phyloP scores from a whole-genome alignment of 2,329 filamentous ascomycete species.

The Curvularia sp. region DNA sequence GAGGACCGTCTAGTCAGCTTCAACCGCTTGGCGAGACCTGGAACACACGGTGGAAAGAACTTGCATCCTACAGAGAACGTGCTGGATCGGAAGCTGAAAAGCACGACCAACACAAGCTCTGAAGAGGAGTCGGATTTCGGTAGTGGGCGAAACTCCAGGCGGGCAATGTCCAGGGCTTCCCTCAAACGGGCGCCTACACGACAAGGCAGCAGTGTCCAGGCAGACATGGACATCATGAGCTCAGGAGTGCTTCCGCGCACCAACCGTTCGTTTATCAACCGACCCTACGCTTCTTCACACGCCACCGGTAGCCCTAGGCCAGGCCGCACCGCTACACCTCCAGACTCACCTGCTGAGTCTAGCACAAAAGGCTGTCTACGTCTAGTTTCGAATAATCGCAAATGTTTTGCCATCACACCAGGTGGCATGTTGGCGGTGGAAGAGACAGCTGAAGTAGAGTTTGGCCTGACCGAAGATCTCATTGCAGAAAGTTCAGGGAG shows the following conservation, averaged over 20 bases:
- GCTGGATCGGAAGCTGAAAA: slow-evolving; percentile 64
- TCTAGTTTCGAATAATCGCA: slow-evolving; percentile 61
- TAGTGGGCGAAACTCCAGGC: slow-evolving; percentile 49
- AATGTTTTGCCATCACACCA: slow-evolving; percentile 67
- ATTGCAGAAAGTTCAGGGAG: slow-evolving; percentile 91
- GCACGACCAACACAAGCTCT: slow-evolving; percentile 43
- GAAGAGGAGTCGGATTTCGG: slow-evolving; percentile 51
- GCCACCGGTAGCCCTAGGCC: slow-evolving; percentile 47
- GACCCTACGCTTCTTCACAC: slow-evolving; percentile 49
- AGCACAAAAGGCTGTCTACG: slow-evolving; percentile 53
- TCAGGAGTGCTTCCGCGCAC: slow-evolving; percentile 41
- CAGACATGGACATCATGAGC: slow-evolving; percentile 45
- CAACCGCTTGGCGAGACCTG: slow-evolving; percentile 68
- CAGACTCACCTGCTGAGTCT: slow-evolving; percentile 48
- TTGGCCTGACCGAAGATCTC: slow-evolving; percentile 86
- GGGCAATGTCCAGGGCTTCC: slow-evolving; percentile 52
- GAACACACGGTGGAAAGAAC: slow-evolving; percentile 77
- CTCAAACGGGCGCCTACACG: slow-evolving; percentile 49
- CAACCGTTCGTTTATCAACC: slow-evolving; percentile 43
- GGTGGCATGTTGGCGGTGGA: slow-evolving; percentile 92
- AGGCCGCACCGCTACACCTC: slow-evolving; percentile 44
- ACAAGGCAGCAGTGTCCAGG: slow-evolving; percentile 52
- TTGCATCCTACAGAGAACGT: slow-evolving; percentile 92
- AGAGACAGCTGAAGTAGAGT: slow-evolving; percentile 85
- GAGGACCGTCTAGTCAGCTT: slow-evolving; percentile 89